Evolutionary conservation across 805 yeast species (phyloP), one percentile per base, ranked within the genome.

Genomic region (Wickerhamia fluorescens): DNA sequence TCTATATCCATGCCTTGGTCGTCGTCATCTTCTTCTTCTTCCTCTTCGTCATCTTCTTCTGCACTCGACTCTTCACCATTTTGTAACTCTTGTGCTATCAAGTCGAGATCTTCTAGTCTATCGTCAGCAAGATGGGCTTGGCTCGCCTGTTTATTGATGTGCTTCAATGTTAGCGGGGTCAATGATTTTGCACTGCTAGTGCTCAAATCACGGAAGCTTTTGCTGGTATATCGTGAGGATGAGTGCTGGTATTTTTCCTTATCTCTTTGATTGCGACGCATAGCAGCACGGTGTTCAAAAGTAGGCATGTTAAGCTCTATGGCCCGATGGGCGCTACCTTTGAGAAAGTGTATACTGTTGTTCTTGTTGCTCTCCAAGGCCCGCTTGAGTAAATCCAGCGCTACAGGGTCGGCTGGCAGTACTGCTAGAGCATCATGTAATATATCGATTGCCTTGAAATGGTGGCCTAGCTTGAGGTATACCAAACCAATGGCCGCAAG

Each of bases 401-500:
- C 92, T 11, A 87, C 80, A 0, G 89, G 81, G 49, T 89, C 95
- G 23, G 75, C 70, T 1, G 95, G 88, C 7, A 75, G 57, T 3
- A 88, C 56, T 0, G 94, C 82, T 31, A 92, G 61, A 0, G 96
- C 89, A 42, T 73, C 77, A 49, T 89, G 96, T 30, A 92, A 61
- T 17, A 71, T 65, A 38, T 78, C 82, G 21, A 89, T 77, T 0
- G 96, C 89, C 38, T 73, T 74, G 28, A 66, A 62, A 14, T 66
- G 44, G 31, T 78, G 66, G 2, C 83, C 83, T 37, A 73, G 58
- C 44, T 82, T 85, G 47, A 92, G 63, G 47, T 86, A 68, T 2
- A 88, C 75, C 28, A 89, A 66, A 0, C 95, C 98, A 44, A 92
- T 72, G 0, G 97, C 85, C 1, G 96, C 70, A 38, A 80, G 72